Evolutionary conservation across 1,284 basidiomycete genomes (phyloP).

Genomic region (Ceratobasidium sp.): DNA sequence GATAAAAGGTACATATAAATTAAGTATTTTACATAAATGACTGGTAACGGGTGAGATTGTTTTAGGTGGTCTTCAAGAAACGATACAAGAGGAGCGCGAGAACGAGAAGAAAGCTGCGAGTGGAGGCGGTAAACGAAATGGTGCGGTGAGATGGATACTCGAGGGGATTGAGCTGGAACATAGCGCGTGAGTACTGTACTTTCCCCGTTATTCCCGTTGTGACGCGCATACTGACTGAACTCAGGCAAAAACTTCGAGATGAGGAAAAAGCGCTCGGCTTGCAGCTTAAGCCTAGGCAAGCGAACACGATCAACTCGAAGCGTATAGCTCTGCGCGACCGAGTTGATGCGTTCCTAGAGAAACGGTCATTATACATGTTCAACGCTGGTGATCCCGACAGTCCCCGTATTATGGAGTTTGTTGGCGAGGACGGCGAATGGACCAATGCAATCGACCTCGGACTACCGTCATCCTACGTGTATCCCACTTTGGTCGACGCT

Average conservation of each 20-base stretch:
- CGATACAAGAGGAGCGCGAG: not conserved
- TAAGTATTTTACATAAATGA: too few species aligned
- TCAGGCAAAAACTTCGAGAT: not conserved
- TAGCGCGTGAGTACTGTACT: not conserved
- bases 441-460: not conserved
- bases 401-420: not conserved
- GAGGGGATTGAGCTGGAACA: constrained; percentile 18
- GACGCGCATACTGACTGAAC: too few species aligned
- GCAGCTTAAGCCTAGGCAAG: not conserved
- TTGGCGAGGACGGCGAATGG: not conserved
- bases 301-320: constrained; percentile 13
- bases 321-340: constrained; percentile 5
- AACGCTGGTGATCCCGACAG: not conserved
- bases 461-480: not conserved
- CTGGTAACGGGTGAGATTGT: not conserved
- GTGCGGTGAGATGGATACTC: not conserved
- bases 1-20: too few species aligned
- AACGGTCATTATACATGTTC: not conserved
- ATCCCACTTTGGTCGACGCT: not conserved
- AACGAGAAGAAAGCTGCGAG: not conserved
- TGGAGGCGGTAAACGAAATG: not conserved
- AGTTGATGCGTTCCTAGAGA: not conserved
- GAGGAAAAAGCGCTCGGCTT: not conserved
- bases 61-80: not conserved
- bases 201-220: not conserved